Percentiles rank a stretch among this genome's conserved stretches.
phyloP scores from a whole-genome alignment of 805 yeast species.

The Yamadazyma sp. region DNA sequence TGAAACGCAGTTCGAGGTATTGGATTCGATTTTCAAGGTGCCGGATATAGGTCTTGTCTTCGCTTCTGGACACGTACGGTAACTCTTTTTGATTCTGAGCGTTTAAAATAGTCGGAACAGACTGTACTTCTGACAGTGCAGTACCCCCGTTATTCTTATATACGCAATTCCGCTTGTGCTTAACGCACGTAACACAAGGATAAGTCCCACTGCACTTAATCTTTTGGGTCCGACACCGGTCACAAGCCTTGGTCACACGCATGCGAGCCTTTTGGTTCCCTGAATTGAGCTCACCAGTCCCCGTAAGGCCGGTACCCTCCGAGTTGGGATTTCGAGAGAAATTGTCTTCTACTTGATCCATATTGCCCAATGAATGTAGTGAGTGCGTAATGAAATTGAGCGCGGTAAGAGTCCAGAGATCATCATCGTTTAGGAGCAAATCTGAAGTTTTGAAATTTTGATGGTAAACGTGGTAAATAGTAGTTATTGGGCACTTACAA shows the following conservation, averaged over 20 bases:
- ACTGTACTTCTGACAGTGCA: constrained; percentile 4
- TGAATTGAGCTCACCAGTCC: too few relatives aligned
- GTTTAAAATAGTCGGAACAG: constrained; percentile 12
- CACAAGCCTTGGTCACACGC: constrained; percentile 55
- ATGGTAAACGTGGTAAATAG: too few relatives aligned
- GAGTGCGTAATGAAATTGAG: too few relatives aligned
- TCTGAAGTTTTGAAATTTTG: too few relatives aligned
- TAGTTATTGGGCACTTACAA: too few relatives aligned
- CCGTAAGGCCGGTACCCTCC: too few relatives aligned
- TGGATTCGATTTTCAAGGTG: constrained; percentile 43
- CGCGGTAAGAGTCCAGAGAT: too few relatives aligned
- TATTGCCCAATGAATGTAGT: too few relatives aligned
- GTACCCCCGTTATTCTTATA: constrained; percentile 17
- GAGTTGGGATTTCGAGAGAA: too few relatives aligned
- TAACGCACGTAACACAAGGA: constrained; percentile 51
- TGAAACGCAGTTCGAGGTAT: constrained; percentile 35
- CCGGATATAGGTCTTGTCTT: constrained; percentile 22
- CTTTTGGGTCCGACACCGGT: constrained; percentile 53
- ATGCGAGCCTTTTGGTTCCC: constrained; percentile 21
- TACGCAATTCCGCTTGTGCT: constrained; percentile 36
- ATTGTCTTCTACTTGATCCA: too few relatives aligned
- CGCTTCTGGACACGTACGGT: constrained; percentile 11
- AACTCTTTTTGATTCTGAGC: constrained; percentile 12
- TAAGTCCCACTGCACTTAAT: constrained; percentile 55
- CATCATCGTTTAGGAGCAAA: too few relatives aligned